Evolutionary conservation across 495 filamentous ascomycete genomes (phyloP).

Genomic region (Hyphodiscus hymeniophilus): DNA sequence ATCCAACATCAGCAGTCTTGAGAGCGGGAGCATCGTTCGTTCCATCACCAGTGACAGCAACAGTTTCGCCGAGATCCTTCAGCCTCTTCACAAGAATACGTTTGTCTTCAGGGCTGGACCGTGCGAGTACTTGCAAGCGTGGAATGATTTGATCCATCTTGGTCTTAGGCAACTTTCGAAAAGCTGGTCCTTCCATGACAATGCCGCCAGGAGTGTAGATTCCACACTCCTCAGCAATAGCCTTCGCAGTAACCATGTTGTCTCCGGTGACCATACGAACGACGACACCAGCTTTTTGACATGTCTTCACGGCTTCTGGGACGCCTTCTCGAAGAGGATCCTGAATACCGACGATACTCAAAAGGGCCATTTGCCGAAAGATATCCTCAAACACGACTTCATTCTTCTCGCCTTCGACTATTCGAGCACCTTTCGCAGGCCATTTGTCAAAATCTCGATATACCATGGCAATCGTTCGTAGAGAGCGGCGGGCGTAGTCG

Average conservation of each 20-base stretch:
- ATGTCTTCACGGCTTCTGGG: slow-evolving; percentile 61
- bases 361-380: slow-evolving; percentile 67
- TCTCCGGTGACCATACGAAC: slow-evolving; percentile 92
- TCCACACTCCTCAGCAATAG: slow-evolving; percentile 77
- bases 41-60: slow-evolving; percentile 86
- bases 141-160: slow-evolving; percentile 69
- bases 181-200: slow-evolving; percentile 77
- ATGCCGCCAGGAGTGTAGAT: slow-evolving; percentile 67
- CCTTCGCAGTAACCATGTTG: slow-evolving; percentile 72
- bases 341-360: slow-evolving; percentile 80
- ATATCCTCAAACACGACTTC: slow-evolving; percentile 73
- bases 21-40: slow-evolving; percentile 87
- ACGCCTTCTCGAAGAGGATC: slow-evolving; percentile 82
- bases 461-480: slow-evolving; percentile 78
- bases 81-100: slow-evolving; percentile 69
- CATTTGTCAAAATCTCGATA: slow-evolving; percentile 87
- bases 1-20: slow-evolving; percentile 79
- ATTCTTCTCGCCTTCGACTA: slow-evolving; percentile 57
- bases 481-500: slow-evolving; percentile 69
- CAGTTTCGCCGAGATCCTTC: slow-evolving; percentile 80
- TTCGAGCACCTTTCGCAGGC: slow-evolving; percentile 65
- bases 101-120: slow-evolving; percentile 85
- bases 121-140: slow-evolving; percentile 71
- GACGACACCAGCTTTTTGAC: slow-evolving; percentile 69
- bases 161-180: slow-evolving; percentile 63